phyloP scores from a whole-genome alignment of 2,329 filamentous ascomycete genomes.

The Huntiella bhutanensis region DNA sequence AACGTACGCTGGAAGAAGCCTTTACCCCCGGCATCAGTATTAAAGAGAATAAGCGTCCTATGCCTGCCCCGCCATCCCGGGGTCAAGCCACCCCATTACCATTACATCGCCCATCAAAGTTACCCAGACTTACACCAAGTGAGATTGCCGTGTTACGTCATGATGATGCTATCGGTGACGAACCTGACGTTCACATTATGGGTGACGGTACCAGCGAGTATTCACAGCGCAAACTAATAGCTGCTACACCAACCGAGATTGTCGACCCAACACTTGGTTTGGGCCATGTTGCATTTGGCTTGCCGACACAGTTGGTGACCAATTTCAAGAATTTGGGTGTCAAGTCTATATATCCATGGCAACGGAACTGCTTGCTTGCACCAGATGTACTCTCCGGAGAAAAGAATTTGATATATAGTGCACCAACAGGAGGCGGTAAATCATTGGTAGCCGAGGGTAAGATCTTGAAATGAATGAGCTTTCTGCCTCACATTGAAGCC shows the following conservation, averaged over 20 bases:
- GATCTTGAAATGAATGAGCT: conserved; percentile 9
- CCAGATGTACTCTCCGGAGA: conserved; percentile 45
- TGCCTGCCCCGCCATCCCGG: not conserved
- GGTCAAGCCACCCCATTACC: not conserved
- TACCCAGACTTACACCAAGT: conserved; percentile 23
- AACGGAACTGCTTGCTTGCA: conserved; percentile 52
- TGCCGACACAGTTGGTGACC: conserved; percentile 38
- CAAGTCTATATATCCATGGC: conserved; percentile 58
- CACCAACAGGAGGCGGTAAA: conserved; percentile 61
- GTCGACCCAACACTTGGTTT: conserved; percentile 40
- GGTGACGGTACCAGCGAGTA: conserved; percentile 26
- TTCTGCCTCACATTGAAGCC: no score
- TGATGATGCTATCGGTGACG: conserved; percentile 2
- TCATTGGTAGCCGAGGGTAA: conserved; percentile 48
- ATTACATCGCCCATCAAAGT: conserved; percentile 1
- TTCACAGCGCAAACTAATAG: conserved; percentile 33
- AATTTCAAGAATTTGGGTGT: conserved; percentile 53
- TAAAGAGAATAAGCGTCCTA: not conserved
- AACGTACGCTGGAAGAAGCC: conserved; percentile 7
- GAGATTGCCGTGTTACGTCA: conserved; percentile 23
- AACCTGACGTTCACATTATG: conserved; percentile 11
- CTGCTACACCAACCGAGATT: conserved; percentile 33
- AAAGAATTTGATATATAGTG: conserved; percentile 59
- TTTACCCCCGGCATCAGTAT: conserved; percentile 3
- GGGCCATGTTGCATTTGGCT: conserved; percentile 41